phyloP scores from a whole-genome alignment of 1,284 basidiomycete species.

The Phlebopus sp. region DNA sequence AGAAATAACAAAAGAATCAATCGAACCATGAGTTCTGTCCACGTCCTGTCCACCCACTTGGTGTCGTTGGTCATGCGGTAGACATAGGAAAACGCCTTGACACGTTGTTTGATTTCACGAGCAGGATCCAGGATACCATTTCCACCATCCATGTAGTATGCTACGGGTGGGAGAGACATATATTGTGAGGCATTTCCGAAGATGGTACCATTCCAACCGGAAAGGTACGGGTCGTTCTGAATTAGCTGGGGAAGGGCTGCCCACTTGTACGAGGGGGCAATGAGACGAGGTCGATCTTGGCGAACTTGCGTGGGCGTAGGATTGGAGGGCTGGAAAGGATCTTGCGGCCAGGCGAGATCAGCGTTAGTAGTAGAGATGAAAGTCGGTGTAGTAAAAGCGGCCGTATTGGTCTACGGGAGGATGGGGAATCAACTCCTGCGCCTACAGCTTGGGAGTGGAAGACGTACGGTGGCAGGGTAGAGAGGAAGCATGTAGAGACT shows the following conservation, averaged over 20 bases:
- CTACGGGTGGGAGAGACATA: slow-evolving; percentile 57
- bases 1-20: slow-evolving; percentile 12
- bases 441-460: slow-evolving; percentile 3
- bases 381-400: slow-evolving; percentile 75
- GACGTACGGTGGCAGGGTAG: slow-evolving; percentile 82
- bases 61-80: slow-evolving; percentile 91
- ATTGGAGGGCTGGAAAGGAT: slow-evolving; percentile 65
- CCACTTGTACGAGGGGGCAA: slow-evolving; percentile 94
- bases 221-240: slow-evolving; percentile 80
- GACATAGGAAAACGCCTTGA: slow-evolving; percentile 93
- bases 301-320: slow-evolving; percentile 63
- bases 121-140: slow-evolving; percentile 94
- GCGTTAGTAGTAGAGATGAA: slow-evolving; percentile 51
- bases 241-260: slow-evolving; percentile 80
- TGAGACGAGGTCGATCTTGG: slow-evolving; percentile 83
- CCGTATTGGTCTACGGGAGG: slow-evolving; percentile 67
- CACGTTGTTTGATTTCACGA: slow-evolving; percentile 83
- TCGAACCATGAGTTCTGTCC: slow-evolving; percentile 76
- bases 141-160: slow-evolving; percentile 77
- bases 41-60: slow-evolving; percentile 83
- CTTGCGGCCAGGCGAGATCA: slow-evolving; percentile 69
- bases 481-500: slow-evolving; percentile 75
- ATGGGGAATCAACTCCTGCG: background rate
- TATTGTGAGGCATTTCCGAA: slow-evolving; percentile 85
- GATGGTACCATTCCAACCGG: slow-evolving; percentile 89